These are phyloP conservation scores for Protomyces macrosporus DNA, from an alignment of 1,139 yeast species.

Conservation along the genomic window DNA sequence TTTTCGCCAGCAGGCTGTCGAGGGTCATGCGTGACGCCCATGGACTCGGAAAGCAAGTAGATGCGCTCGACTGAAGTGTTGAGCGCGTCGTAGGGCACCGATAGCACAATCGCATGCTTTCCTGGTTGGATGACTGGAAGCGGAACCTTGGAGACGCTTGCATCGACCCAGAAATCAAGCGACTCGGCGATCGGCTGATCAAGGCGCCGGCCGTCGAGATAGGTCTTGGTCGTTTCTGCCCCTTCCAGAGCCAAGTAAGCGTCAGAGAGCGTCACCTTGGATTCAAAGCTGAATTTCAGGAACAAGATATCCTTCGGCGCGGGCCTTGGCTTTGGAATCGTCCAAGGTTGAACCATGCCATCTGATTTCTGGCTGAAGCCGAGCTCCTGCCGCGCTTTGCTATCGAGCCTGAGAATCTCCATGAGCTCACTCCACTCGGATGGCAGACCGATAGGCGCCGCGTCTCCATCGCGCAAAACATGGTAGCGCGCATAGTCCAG, in stretches of 20 bases:
- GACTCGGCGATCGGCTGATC: background rate
- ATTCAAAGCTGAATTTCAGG: background rate
- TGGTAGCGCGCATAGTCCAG: constrained; percentile 18
- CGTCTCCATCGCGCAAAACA: background rate
- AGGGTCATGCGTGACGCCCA: constrained; percentile 2
- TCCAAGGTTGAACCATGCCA: constrained; percentile 25
- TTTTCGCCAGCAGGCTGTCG: background rate
- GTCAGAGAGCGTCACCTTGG: background rate
- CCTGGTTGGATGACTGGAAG: constrained; percentile 12
- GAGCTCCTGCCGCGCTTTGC: constrained; percentile 6
- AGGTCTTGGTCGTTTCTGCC: constrained; percentile 1
- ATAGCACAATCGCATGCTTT: constrained; percentile 3
- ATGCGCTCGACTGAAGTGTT: constrained; percentile 21
- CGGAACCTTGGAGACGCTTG: constrained; percentile 1
- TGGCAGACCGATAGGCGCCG: background rate
- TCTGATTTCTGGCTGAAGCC: constrained; percentile 11
- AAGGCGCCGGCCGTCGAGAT: constrained; percentile 1
- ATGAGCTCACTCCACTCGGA: constrained; percentile 8
- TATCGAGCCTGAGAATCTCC: constrained; percentile 12
- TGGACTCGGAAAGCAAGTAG: background rate
- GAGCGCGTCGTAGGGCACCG: constrained; percentile 8
- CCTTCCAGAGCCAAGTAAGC: constrained; percentile 12
- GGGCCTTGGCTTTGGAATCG: constrained; percentile 15
- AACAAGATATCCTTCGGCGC: constrained; percentile 5
- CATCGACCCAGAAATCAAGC: constrained; percentile 6